Base-by-base conservation (phyloP, 1,139 yeast genomes). In the Scheffersomyces segobiensis region DNA sequence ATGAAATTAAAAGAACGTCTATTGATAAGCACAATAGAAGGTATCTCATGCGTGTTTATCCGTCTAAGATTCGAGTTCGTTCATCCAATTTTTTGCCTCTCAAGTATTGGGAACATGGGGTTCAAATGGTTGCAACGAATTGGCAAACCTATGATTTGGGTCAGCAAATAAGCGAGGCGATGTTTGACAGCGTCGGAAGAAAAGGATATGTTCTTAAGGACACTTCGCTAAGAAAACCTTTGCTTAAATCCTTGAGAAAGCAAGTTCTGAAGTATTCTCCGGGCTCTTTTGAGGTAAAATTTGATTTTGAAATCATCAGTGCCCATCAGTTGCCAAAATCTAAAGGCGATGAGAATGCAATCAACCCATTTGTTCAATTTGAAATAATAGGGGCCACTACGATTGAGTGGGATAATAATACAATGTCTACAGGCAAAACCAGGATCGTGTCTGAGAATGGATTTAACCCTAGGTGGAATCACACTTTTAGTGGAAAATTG, bases 91-190 rank as follows among this genome's bases (percentile, higher is more conserved):
- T 91, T 67, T 82, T 82, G 52, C 98, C 99, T 0, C 75, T 91
- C 5, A 74, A 74, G 0, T 92, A 85, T 67, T 95, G 99, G 99
- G 79, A 80, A 53, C 79, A 83, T 56, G 99, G 99, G 0, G 88
- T 84, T 4, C 99, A 95, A 69, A 85, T 96, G 93, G 98, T 91
- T 3, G 98, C 99, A 0, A 87, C 97, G 1, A 95, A 95, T 69
- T 96, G 98, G 98, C 99, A 95, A 72, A 89, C 97, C 0, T 89
- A 86, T 70, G 99, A 95, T 68, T 63, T 86, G 22, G 98, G 98
- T 0, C 95, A 93, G 70, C 97, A 92, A 67, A 69, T 95, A n/a
- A 93, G 93, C 70, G 91, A 90, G 64, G 91, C 98, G 0, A 77
- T 93, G 80, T 95, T 95, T 71, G 79, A 85, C 53, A 77, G 81